A percentile compares a stretch with the other conserved stretches of the same genome.
Evolutionary conservation across 768 basidiomycete species (phyloP).

Genomic region (Cantharellus cinnabarinus): DNA sequence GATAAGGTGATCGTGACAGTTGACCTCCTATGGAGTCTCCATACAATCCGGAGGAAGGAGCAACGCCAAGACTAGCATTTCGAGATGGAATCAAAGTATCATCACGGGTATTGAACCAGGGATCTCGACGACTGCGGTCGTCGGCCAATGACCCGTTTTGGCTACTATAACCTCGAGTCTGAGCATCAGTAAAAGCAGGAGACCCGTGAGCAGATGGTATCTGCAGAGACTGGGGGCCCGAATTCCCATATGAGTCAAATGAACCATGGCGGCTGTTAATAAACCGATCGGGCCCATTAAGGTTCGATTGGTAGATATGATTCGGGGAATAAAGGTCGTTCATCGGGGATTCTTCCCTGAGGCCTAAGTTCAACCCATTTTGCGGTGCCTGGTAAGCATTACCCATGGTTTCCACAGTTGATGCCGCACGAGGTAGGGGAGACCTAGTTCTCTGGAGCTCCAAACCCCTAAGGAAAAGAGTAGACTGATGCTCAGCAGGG

Average conservation of each 20-base stretch:
- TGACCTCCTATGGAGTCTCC: not conserved
- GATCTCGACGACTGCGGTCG: too few relatives aligned
- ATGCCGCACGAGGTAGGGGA: not conserved
- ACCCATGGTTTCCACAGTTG: too few relatives aligned
- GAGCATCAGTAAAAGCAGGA: not conserved
- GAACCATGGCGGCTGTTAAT: not conserved
- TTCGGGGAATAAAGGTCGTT: not conserved
- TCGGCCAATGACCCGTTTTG: not conserved
- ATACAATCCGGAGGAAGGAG: not conserved
- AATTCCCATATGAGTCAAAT: not conserved
- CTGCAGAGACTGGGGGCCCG: not conserved
- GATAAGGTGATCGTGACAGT: not conserved
- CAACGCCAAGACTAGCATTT: not conserved
- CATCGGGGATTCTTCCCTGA: not conserved
- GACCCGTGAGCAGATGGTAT: not conserved
- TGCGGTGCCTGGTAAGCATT: too few relatives aligned
- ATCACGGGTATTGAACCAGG: not conserved
- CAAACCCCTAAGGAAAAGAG: slow-evolving; percentile 15
- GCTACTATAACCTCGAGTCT: not conserved
- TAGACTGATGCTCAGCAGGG: slow-evolving; percentile 13
- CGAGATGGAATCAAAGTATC: not conserved
- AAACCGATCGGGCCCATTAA: not conserved
- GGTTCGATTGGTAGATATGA: not conserved
- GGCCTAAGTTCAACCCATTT: too few relatives aligned
- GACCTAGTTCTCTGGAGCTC: not conserved